phyloP scores from a whole-genome alignment of 176 grass and related monocot species.

The Carex littledalei region DNA sequence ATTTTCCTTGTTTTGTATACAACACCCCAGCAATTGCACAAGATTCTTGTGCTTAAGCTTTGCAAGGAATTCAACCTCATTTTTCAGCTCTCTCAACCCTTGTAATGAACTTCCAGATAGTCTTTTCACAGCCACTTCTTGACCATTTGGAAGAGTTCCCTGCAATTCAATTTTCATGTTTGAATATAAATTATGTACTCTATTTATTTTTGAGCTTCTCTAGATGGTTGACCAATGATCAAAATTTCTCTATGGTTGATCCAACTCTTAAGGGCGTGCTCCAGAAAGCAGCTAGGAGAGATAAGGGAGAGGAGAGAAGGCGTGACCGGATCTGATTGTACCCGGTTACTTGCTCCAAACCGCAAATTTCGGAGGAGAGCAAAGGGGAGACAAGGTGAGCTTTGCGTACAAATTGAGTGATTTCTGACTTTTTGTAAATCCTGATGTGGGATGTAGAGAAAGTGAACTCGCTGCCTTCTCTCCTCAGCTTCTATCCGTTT shows the following conservation, averaged over 20 bases:
- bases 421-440: no score
- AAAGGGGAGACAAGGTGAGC: no score
- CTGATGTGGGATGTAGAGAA: no score
- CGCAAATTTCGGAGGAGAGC: no score
- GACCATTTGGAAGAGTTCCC: constrained; percentile 9
- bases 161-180: background rate
- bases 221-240: background rate
- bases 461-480: no score
- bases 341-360: no score
- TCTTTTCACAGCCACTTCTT: constrained; percentile 15
- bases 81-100: constrained; percentile 17
- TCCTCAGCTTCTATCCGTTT: no score
- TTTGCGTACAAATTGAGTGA: no score
- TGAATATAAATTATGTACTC: background rate
- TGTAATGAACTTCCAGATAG: background rate
- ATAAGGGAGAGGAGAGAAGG: no score
- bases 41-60: constrained; percentile 25
- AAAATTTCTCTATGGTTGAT: background rate
- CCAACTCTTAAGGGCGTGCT: no score
- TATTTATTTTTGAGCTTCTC: background rate
- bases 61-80: constrained; percentile 14
- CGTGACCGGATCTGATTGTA: no score
- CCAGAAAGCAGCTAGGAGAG: no score
- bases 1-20: constrained; percentile 22
- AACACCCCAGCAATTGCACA: constrained; percentile 12